Percentiles rank a stretch among this genome's conserved stretches.
These are phyloP conservation scores for Nakazawaea ernobii DNA, from an alignment of 805 yeast genomes.

Conservation along the genomic window DNA sequence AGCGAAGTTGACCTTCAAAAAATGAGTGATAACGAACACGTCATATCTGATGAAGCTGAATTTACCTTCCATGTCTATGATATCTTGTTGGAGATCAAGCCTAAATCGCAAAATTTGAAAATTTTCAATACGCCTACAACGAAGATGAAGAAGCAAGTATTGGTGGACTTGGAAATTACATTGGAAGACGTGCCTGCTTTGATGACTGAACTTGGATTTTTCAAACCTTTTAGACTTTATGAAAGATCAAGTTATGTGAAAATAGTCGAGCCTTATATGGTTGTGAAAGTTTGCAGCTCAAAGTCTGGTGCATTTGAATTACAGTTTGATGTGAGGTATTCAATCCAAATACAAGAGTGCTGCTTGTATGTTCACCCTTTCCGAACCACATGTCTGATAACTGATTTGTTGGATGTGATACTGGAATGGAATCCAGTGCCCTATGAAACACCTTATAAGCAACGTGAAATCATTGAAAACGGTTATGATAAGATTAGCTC, in stretches of 20 bases:
- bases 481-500: constrained; percentile 19
- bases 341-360: constrained; percentile 3
- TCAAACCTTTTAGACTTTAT: constrained; percentile 7
- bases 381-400: background rate
- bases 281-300: background rate
- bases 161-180: background rate
- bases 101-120: background rate
- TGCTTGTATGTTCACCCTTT: constrained; percentile 8
- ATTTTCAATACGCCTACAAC: background rate
- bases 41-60: background rate
- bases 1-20: background rate
- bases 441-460: constrained; percentile 1
- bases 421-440: background rate
- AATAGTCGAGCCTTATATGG: background rate
- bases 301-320: background rate
- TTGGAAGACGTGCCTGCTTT: background rate
- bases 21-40: background rate
- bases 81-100: background rate
- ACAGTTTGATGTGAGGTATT: background rate
- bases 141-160: background rate
- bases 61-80: background rate
- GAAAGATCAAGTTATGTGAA: constrained; percentile 5
- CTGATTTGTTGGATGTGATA: background rate
- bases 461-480: background rate
- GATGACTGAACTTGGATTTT: background rate